Percentiles rank a stretch among this genome's conserved stretches.
phyloP scores from a whole-genome alignment of 192 early-diverging fungal genomes.

The Obelidium mucronatum region DNA sequence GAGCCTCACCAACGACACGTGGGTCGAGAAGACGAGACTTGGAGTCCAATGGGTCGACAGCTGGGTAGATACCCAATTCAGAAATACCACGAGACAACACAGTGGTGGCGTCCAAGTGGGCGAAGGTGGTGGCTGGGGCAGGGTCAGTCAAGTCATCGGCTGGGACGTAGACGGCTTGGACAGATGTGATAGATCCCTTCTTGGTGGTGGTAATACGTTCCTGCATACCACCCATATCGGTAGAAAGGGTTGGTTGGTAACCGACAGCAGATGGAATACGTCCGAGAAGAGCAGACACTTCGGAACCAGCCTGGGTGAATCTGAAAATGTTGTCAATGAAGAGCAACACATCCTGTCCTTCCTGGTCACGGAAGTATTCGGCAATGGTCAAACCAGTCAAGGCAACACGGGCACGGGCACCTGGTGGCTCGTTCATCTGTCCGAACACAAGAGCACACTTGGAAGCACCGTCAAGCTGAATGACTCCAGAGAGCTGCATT shows the following conservation, averaged over 20 bases:
- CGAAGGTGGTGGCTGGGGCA: slow-evolving; percentile 98
- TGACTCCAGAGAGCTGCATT: slow-evolving; percentile 96
- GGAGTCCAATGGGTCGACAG: slow-evolving; percentile 97
- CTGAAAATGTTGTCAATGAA: slow-evolving; percentile 99
- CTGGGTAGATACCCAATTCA: slow-evolving; percentile 99
- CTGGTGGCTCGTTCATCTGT: slow-evolving; percentile 99
- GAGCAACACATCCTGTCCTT: slow-evolving; percentile 99
- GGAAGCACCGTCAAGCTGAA: slow-evolving; percentile 91
- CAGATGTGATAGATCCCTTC: slow-evolving; percentile 99
- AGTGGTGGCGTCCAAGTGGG: slow-evolving; percentile 99
- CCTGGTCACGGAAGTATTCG: slow-evolving; percentile 99
- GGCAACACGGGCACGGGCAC: slow-evolving; percentile 98
- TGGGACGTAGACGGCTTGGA: slow-evolving; percentile 96
- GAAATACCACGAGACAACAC: slow-evolving; percentile 98
- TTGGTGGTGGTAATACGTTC: slow-evolving; percentile 99
- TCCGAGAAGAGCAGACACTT: slow-evolving; percentile 98
- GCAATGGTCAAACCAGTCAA: slow-evolving; percentile 97
- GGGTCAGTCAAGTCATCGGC: slow-evolving; percentile 99
- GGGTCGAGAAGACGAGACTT: slow-evolving; percentile 98
- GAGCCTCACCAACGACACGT: slow-evolving; percentile 93
- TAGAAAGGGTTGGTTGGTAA: slow-evolving; percentile 99
- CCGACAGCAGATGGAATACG: slow-evolving; percentile 99
- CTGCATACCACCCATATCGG: slow-evolving; percentile 99
- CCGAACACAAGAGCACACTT: slow-evolving; percentile 97
- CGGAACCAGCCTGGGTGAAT: slow-evolving; percentile 99